These are phyloP conservation scores for Fusarium sp. DNA, from an alignment of 2,329 filamentous ascomycete species.

Conservation along the genomic window DNA sequence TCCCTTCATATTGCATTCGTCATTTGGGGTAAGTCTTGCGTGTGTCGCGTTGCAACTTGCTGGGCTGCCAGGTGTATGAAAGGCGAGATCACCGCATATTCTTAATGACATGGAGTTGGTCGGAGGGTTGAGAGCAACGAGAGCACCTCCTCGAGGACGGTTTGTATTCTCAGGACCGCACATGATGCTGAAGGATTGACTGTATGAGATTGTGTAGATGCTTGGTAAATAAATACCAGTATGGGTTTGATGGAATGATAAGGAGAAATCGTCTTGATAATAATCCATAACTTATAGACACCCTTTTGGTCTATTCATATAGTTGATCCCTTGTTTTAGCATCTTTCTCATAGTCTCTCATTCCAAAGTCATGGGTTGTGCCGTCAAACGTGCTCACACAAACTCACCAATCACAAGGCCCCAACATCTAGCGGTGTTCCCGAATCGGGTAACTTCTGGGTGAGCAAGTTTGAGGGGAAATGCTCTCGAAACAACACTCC, in stretches of 20 bases:
- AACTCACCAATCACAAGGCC: conserved; percentile 48
- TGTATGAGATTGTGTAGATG: background rate
- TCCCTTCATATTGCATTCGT: conserved; percentile 23
- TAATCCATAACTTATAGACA: background rate
- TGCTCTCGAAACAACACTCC: conserved; percentile 22
- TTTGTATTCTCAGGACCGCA: conserved; percentile 58
- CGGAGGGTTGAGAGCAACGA: conserved; percentile 57
- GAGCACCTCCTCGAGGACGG: conserved; percentile 59
- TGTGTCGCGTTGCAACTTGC: conserved; percentile 56
- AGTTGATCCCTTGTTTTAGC: background rate
- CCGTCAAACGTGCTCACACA: conserved; percentile 38
- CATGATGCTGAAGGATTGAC: conserved; percentile 52
- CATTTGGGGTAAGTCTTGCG: conserved; percentile 54
- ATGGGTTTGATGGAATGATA: background rate
- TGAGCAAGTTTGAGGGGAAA: conserved; percentile 48
- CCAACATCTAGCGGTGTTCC: conserved; percentile 37
- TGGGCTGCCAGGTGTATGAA: conserved; percentile 57
- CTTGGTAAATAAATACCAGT: too few species aligned
- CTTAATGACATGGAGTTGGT: conserved; percentile 13
- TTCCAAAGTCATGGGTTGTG: background rate
- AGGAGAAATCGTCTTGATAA: background rate
- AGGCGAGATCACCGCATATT: conserved; percentile 56
- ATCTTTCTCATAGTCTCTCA: conserved; percentile 41
- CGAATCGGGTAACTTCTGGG: conserved; percentile 43
- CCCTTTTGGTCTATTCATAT: background rate